These are phyloP conservation scores for Saitoella complicata DNA, from an alignment of 805 yeast species.

Conservation along the genomic window DNA sequence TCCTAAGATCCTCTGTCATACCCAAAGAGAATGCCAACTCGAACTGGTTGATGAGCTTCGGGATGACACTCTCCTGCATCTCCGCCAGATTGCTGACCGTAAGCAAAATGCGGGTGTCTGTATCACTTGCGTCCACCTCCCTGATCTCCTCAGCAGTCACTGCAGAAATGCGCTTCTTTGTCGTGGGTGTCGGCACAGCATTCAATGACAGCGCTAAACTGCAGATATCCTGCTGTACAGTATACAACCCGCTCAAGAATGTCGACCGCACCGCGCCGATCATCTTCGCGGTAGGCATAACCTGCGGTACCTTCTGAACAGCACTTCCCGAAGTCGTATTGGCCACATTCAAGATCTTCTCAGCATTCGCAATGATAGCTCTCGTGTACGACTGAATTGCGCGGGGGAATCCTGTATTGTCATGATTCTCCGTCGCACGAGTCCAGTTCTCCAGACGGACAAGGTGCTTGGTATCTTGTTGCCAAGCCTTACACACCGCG, in stretches of 20 bases:
- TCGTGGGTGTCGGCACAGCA: too few relatives aligned
- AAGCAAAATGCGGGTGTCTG: conserved; percentile 34
- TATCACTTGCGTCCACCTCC: conserved; percentile 26
- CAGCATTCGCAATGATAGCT: too few relatives aligned
- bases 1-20: conserved; percentile 27
- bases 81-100: conserved; percentile 40
- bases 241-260: not conserved
- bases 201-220: too few relatives aligned
- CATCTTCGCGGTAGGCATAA: not conserved
- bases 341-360: too few relatives aligned
- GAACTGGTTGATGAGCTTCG: conserved; percentile 32
- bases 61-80: conserved; percentile 31
- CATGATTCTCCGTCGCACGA: not conserved
- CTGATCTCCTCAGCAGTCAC: conserved; percentile 21
- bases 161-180: too few relatives aligned
- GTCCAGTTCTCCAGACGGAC: conserved; percentile 27
- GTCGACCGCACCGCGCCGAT: not conserved
- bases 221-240: too few relatives aligned
- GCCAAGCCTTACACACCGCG: conserved; percentile 35
- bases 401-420: too few relatives aligned
- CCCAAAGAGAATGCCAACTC: conserved; percentile 35
- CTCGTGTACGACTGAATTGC: too few relatives aligned
- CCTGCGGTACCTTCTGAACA: conserved; percentile 1
- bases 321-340: too few relatives aligned
- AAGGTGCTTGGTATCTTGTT: conserved; percentile 30